A percentile compares a stretch with the other conserved stretches of the same genome.
These are phyloP conservation scores for Medicago truncatula DNA, from an alignment of 306 rosid species.

Conservation along the genomic window DNA sequence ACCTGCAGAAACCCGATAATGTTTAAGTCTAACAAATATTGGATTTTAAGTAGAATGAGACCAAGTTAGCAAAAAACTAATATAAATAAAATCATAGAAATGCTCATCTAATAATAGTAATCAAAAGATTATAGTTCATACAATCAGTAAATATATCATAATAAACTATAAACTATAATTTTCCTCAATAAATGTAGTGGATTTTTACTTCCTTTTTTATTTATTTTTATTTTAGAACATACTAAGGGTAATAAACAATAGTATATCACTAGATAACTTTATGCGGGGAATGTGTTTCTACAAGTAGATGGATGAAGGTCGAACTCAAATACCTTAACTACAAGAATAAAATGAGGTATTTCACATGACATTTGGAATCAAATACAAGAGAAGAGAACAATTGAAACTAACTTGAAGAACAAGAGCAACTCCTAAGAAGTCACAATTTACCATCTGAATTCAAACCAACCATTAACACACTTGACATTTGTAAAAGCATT, in stretches of 20 bases:
- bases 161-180: neutral
- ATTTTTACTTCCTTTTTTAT: neutral
- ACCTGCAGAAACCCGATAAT: neutral
- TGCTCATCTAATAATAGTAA: neutral
- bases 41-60: neutral
- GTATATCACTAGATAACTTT: neutral
- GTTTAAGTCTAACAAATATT: neutral
- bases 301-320: neutral
- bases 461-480: constrained; percentile 13
- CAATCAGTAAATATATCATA: neutral
- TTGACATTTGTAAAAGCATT: neutral
- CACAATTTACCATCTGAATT: neutral
- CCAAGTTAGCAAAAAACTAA: neutral
- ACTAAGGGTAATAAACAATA: neutral
- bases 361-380: neutral
- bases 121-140: neutral
- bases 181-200: neutral
- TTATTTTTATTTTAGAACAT: neutral
- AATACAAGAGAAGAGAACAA: neutral
- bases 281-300: neutral
- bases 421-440: neutral
- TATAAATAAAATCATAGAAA: neutral
- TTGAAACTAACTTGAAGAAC: neutral
- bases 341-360: neutral
- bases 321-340: neutral